Evolutionary conservation across 169 alveolate genomes (phyloP).

Genomic region (Cryptosporidium viatorum): DNA sequence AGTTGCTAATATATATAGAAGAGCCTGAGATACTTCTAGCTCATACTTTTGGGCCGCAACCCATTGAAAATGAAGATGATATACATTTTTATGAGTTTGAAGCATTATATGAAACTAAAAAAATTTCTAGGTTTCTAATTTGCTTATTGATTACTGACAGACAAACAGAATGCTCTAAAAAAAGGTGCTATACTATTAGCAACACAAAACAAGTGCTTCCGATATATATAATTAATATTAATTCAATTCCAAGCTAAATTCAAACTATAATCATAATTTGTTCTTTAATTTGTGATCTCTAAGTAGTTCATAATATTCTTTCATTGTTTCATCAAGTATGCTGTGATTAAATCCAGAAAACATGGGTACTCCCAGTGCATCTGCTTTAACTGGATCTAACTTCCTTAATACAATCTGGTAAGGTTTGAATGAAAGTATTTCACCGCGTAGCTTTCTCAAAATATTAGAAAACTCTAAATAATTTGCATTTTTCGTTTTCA

Average conservation of each 20-base stretch:
- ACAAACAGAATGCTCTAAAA: not conserved
- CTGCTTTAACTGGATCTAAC: conserved; percentile 70
- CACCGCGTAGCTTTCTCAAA: conserved; percentile 24
- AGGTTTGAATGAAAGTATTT: conserved; percentile 43
- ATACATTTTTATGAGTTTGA: conserved; percentile 11
- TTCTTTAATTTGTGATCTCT: not conserved
- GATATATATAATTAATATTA: conserved; percentile 37
- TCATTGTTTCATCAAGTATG: conserved; percentile 20
- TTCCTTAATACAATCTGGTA: conserved; percentile 59
- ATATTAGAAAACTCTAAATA: conserved; percentile 7
- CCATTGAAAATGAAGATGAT: conserved; percentile 5
- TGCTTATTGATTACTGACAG: conserved; percentile 37
- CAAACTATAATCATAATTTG: not conserved
- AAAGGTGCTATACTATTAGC: conserved; percentile 5
- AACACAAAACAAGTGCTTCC: conserved; percentile 29
- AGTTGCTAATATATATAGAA: conserved; percentile 22
- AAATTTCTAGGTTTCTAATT: conserved; percentile 44
- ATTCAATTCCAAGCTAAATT: conserved; percentile 3
- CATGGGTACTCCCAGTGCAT: conserved; percentile 73
- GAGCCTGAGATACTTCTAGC: conserved; percentile 61
- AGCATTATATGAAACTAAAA: conserved; percentile 1
- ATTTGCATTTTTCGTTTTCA: not conserved
- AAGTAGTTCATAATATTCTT: conserved; percentile 29
- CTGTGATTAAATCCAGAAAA: conserved; percentile 48
- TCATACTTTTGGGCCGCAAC: conserved; percentile 31